Conservation (phyloP, 192 early-diverging fungal genomes). For the Backusella australiensis region DNA sequence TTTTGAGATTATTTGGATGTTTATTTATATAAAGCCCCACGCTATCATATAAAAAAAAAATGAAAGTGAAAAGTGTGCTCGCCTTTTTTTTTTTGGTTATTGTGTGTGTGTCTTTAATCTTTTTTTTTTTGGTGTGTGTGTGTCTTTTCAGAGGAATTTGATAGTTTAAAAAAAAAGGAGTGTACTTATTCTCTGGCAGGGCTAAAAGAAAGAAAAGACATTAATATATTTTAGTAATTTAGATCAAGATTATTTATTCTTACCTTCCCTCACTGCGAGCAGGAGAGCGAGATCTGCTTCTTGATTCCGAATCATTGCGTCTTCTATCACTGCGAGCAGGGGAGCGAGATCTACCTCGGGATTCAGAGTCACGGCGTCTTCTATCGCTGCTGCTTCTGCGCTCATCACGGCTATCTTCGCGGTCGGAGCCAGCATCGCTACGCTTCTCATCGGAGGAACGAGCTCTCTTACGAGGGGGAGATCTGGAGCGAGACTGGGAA, state of each 20-base stretch:
- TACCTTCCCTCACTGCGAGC: constrained; percentile 12
- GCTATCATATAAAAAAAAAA: no score
- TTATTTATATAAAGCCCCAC: no score
- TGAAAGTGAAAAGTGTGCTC: no score
- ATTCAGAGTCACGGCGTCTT: background rate
- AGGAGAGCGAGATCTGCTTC: constrained; percentile 18
- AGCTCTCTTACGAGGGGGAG: constrained; percentile 13
- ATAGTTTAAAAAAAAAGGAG: no score
- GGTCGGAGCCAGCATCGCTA: background rate
- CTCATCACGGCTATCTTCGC: constrained; percentile 1
- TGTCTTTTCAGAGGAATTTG: no score
- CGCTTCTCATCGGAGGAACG: background rate
- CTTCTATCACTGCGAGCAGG: constrained; percentile 3
- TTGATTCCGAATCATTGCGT: background rate
- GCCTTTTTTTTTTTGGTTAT: no score
- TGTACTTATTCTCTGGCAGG: background rate
- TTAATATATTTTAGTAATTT: background rate
- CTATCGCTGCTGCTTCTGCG: background rate
- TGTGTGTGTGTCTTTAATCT: no score
- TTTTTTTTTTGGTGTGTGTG: no score
- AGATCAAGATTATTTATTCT: background rate
- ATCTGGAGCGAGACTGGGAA: constrained; percentile 9
- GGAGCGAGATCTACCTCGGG: constrained; percentile 11
- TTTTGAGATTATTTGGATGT: no score
- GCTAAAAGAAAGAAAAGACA: background rate